Conservation (phyloP, 176 grass and related monocot species). For the Rhynchospora pubera region DNA sequence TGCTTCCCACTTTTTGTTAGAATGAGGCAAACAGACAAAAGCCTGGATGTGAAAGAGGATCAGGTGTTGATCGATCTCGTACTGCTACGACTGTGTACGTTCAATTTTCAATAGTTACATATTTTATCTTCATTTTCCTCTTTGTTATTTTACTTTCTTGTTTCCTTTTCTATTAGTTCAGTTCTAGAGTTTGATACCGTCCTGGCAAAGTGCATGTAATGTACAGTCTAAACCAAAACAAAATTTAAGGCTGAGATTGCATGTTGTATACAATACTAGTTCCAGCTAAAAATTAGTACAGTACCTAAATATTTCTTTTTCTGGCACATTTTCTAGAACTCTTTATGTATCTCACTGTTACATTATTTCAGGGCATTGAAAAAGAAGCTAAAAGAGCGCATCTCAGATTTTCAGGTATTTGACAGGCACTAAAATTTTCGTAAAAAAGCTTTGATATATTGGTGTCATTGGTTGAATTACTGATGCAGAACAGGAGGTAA, state of each 20-base stretch:
- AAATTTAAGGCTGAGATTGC: not conserved
- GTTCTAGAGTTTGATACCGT: not conserved
- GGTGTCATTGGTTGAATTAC: not conserved
- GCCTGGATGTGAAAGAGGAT: conserved; percentile 49
- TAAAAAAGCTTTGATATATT: not conserved
- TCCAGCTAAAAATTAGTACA: not conserved
- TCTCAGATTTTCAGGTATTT: conserved; percentile 73
- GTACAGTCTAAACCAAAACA: not conserved
- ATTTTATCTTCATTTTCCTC: not conserved
- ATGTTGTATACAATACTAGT: not conserved
- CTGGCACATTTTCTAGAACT: not conserved
- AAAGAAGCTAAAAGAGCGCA: conserved; percentile 60
- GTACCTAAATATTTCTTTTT: not conserved
- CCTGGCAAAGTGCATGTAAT: not conserved
- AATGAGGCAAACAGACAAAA: conserved; percentile 67
- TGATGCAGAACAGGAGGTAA: not conserved
- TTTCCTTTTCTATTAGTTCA: conserved; percentile 6
- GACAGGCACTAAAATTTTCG: not conserved
- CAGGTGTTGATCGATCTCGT: conserved; percentile 49
- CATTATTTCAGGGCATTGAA: conserved; percentile 48
- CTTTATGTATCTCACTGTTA: not conserved
- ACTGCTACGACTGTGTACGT: conserved; percentile 52
- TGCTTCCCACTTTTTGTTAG: conserved; percentile 21
- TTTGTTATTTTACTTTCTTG: conserved; percentile 9
- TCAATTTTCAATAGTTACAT: not conserved